Base-by-base conservation (phyloP, 1,284 basidiomycete genomes). In the Austropuccinia psidii region DNA sequence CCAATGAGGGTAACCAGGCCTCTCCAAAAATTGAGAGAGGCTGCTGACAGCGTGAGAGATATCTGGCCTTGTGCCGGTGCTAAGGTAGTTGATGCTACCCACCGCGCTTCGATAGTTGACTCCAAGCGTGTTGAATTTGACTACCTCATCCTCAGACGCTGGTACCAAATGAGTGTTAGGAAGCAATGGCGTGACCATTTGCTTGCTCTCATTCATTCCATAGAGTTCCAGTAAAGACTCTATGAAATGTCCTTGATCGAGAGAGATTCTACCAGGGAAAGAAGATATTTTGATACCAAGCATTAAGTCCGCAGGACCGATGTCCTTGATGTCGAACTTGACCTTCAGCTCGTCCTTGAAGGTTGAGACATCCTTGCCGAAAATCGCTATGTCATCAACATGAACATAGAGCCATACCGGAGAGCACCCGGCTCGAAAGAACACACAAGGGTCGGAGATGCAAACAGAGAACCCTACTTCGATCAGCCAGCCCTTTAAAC, bases 311-410 rank as follows among this genome's bases (percentile, higher is more conserved):
- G 31, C 39, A 11, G 19, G 13, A 43, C 35, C 27, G 7, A 62
- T 31, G 13, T 62, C 58, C 4, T 62, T 37, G 33, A 62, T 62
- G n/a, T n/a, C n/a, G n/a, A n/a, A n/a, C n/a, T n/a, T n/a, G n/a
- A n/a, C n/a, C n/a, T n/a, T n/a, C n/a, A n/a, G n/a, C n/a, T n/a
- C n/a, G n/a, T n/a, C n/a, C n/a, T n/a, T n/a, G n/a, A n/a, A n/a
- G n/a, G n/a, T n/a, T n/a, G n/a, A n/a, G n/a, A n/a, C n/a, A n/a
- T n/a, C n/a, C n/a, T n/a, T n/a, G n/a, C n/a, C n/a, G n/a, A n/a
- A n/a, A n/a, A n/a, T n/a, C 17, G 60, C 35, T 24, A 64, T 5
- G 21, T 64, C 60, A n/a, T 64, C 39, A 6, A 64, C 37, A 21
- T 64, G 60, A 2, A 64, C 27, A 21, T 24, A 45, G n/a, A 64